These are phyloP conservation scores for Melocanna baccifera DNA, from an alignment of 176 grass and related monocot genomes.

Conservation along the genomic window DNA sequence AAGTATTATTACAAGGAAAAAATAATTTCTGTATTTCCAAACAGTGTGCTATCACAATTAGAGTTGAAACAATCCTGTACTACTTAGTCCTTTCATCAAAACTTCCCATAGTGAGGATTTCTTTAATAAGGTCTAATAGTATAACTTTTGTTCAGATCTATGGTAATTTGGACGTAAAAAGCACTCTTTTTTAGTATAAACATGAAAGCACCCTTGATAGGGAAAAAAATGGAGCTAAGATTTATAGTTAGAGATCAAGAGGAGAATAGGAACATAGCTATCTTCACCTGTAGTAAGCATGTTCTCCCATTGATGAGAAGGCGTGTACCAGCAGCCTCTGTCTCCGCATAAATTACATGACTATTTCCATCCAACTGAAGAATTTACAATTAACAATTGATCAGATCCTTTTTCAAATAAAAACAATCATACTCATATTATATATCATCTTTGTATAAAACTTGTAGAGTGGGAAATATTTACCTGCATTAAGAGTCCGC, in stretches of 20 bases:
- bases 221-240: not conserved
- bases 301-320: constrained; percentile 99
- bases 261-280: not conserved
- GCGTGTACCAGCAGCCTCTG: constrained; percentile 95
- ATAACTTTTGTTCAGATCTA: constrained; percentile 6
- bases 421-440: not conserved
- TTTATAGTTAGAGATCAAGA: constrained; percentile 25
- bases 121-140: constrained; percentile 5
- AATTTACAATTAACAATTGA: constrained; percentile 27
- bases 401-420: not conserved
- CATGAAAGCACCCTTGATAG: not conserved
- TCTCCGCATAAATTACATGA: constrained; percentile 96
- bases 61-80: constrained; percentile 7
- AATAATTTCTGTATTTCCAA: not conserved
- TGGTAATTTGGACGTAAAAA: not conserved
- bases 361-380: constrained; percentile 95
- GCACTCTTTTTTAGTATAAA: not conserved
- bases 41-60: not conserved
- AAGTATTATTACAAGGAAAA: constrained; percentile 23
- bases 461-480: constrained; percentile 9
- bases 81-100: constrained; percentile 18
- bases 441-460: constrained; percentile 8
- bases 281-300: constrained; percentile 93
- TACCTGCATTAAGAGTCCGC: constrained; percentile 99
- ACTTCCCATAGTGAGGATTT: constrained; percentile 12